Evolutionary conservation across 345 rosid genomes (phyloP), one percentile per base, ranked within the genome.

Genomic region (Brassica nigra): DNA sequence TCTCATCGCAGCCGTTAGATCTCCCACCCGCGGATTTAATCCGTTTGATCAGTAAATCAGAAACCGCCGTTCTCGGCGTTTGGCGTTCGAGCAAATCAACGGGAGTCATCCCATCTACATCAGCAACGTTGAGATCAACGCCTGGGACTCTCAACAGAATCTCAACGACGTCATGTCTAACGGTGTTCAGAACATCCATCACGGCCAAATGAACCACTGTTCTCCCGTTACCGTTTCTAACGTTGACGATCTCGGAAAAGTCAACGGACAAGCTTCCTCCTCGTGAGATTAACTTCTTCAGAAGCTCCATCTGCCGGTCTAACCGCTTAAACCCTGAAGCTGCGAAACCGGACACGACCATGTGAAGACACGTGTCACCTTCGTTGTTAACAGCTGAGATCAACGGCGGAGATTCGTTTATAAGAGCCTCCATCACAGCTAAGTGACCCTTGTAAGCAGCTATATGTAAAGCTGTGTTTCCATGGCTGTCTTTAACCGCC

Each of bases 361-460:
- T 82, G 75, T 95, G 99, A 73, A 95, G 91, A 77, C 88, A 93
- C 57, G 96, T 91, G 82, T 91, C 91, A 8, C 99, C 98, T 16
- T 83, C 78, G 9, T 68, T 71, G 84, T 95, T 95, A 20, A 80
- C 81, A 11, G 31, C 8, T 2, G 85, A 83, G 65, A 83, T 77
- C 54, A 91, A 76, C 34, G 86, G 77, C 14, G 90, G 88, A 76
- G 89, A 82, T 76, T 84, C 67, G 8, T 9, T 76, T 70, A 95
- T 75, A 54, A 95, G 86, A 79, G 87, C 65, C 74, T 87, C 89
- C 28, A 84, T 86, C 16, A 90, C 90, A 47, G 77, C 79, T 61
- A 88, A 82, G 85, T 87, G 82, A 42, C 99, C 99, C 30, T 91
- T 74, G 84, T 90, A 88, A 67, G 96, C 94, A 68, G 98, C 95